Evolutionary conservation across 2,329 filamentous ascomycete genomes (phyloP).

Genomic region (Aspergillus luchuensis): DNA sequence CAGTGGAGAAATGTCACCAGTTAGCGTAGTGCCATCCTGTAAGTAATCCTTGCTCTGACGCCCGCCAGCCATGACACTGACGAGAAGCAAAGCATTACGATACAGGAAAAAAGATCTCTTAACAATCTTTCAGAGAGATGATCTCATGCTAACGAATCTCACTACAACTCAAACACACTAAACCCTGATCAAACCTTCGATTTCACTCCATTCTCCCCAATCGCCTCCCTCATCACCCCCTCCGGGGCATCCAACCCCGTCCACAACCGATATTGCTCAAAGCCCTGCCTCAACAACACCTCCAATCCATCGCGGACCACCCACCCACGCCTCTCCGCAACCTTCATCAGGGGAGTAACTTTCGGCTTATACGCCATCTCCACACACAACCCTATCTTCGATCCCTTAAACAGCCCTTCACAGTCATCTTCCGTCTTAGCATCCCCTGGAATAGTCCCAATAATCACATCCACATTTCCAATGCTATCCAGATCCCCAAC

Average conservation of each 20-base stretch:
- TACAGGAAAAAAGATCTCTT: no score
- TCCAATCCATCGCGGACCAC: neutral
- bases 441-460: neutral
- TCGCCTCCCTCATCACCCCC: neutral
- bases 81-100: no score
- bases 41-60: no score
- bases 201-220: neutral
- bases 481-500: neutral
- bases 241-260: neutral
- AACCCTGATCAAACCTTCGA: neutral
- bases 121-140: no score
- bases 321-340: neutral
- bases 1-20: no score
- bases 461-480: neutral
- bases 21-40: no score
- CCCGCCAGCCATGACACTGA: no score
- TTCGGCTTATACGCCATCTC: constrained; percentile 2
- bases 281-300: constrained; percentile 1
- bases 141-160: no score
- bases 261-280: constrained; percentile 2
- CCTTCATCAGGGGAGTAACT: neutral
- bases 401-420: neutral
- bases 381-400: neutral
- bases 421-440: neutral
- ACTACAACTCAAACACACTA: no score